Base-by-base conservation (phyloP, 2,329 filamentous ascomycete genomes). In the Beauveria rudraprayagi region DNA sequence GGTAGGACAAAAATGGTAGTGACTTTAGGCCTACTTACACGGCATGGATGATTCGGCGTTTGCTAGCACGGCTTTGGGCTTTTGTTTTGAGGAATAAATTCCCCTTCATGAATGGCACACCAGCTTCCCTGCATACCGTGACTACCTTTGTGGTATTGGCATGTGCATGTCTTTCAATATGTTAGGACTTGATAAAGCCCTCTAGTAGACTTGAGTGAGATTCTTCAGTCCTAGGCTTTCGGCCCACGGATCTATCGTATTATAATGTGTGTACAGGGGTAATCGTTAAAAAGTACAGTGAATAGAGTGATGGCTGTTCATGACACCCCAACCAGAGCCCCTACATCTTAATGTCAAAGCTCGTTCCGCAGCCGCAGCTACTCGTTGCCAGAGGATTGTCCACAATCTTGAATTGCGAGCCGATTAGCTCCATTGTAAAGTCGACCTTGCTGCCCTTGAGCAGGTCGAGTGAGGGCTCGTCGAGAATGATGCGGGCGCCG, bases 281-380 rank as follows among this genome's bases (percentile, higher is more conserved):
- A 16, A 26, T 37, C 34, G 16, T 43, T 50, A 58, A 46, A 37
- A 41, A 56, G 56, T 22, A 62, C 56, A 61, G 14, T 52, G n/a
- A n/a, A 62, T 22, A 56, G 61, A 56, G 61, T 54, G 61, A 44
- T 56, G 61, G 14, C 44, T 43, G 26, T 43, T n/a, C 17, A 46
- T 24, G 48, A 28, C 50, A 26, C 53, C 14, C 43, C 56, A 41
- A 51, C 40, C 14, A 2, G n/a, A 26, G 28, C 14, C 26, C 30
- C 65, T 76, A 87, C 72, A 83, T 75, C 71, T 92, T 91, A 66
- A 97, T 91, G 76, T 97, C 94, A 75, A 99, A 99, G 72, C 93
- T 97, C 17, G 93, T 97, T 8, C 94, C 94, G 75, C 94, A 99
- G 1, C 94, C 94, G 77, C 94, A 99, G 73, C 90, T 96, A 75